Conservation (phyloP, 805 yeast species). For the Saccharomycopsis lassenensis region DNA sequence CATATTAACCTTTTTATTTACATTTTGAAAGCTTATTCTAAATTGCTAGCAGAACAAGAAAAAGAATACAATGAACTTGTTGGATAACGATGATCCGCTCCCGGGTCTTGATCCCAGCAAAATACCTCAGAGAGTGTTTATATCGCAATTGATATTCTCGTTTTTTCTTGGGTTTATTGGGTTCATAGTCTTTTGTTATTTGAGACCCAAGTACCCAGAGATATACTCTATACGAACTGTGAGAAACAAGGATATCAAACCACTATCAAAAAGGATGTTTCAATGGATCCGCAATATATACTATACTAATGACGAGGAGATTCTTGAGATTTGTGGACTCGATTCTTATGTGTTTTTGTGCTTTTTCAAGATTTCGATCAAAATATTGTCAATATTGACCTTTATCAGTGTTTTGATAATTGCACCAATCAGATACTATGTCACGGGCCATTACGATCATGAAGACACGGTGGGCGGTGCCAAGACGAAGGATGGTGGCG, state of each 20-base stretch:
- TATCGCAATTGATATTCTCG: conserved; percentile 42
- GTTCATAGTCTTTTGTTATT: conserved; percentile 38
- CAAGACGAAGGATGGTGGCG: conserved; percentile 3
- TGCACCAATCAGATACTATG: conserved; percentile 41
- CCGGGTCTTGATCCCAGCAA: conserved; percentile 32
- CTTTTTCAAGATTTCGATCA: conserved; percentile 79
- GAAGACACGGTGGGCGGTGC: conserved; percentile 6
- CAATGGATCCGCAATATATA: conserved; percentile 44
- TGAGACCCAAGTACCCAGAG: conserved; percentile 44
- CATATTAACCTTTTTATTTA: too few species aligned
- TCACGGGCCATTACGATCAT: conserved; percentile 38
- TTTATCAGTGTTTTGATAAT: conserved; percentile 37
- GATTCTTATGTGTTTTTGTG: conserved; percentile 91
- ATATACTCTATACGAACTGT: conserved; percentile 46
- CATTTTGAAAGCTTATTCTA: too few species aligned
- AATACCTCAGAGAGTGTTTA: conserved; percentile 44
- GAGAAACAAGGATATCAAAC: conserved; percentile 32
- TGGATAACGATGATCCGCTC: conserved; percentile 22
- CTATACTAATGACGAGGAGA: conserved; percentile 37
- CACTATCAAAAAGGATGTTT: conserved; percentile 36
- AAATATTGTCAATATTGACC: conserved; percentile 32
- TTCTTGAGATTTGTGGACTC: conserved; percentile 57
- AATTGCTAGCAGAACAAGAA: too few species aligned
- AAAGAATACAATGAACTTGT: too few species aligned
- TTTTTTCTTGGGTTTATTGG: conserved; percentile 34